Evolutionary conservation across 2,329 filamentous ascomycete species (phyloP), one percentile per base, ranked within the genome.

Genomic region (Xylaria sp.): DNA sequence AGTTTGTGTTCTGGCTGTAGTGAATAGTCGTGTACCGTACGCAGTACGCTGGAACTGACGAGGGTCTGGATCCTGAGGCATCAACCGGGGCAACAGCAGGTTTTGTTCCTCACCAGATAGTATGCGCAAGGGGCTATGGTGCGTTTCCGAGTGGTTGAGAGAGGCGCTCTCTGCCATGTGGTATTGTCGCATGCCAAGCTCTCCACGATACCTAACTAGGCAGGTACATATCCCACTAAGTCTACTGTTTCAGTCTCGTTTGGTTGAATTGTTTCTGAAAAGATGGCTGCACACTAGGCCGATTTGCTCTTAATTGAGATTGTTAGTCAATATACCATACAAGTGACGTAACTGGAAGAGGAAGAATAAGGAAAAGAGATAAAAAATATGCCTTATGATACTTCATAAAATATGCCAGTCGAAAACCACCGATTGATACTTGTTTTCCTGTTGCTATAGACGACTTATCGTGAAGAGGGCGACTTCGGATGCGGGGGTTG

Each of bases 111-210:
- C 39, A 34, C 32, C 12, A 50, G n/a, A 50, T 23, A 6, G 28
- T n/a, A 51, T 41, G 48, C 37, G 37, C 63, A 62, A 66, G 62
- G 66, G 66, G 56, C 39, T 58, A 66, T 55, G 68, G 68, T 70
- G 59, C 55, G 48, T 25, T 67, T 70, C 64, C 61, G 64, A 70
- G 68, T 68, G 68, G 68, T 48, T 48, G 64, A 60, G 60, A 65
- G 60, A 54, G 20, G 20, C 18, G 20, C 44, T 23, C 12, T 55
- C 39, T 64, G 56, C 65, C 68, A 70, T 70, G 65, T 68, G 64
- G 54, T 68, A 20, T 61, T n/a, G 65, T 70, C 28, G 60, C 61
- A 70, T 70, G 65, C 68, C 65, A 70, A 70, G 68, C 55, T 57
- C 25, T 57, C 23, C 7, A 51, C 68, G 44, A 59, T 69, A 37